Conservation (phyloP, 108 stramenopile species). For the Phaeodactylum tricornutum region DNA sequence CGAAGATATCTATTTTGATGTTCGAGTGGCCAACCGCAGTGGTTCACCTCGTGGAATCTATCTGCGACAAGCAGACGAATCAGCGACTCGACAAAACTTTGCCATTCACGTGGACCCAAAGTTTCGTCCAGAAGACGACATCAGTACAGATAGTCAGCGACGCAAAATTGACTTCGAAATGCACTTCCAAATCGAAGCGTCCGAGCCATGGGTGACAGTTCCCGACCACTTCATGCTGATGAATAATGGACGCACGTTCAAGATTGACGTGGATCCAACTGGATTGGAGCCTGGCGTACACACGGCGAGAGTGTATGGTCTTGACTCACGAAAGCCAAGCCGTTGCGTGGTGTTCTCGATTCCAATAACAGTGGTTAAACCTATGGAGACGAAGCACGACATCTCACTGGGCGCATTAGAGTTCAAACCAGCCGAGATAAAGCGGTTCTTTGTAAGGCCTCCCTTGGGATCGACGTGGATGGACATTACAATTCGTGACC, state of each 20-base stretch:
- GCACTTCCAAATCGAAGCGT: constrained; percentile 30
- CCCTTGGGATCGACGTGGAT: constrained; percentile 57
- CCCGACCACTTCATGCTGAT: constrained; percentile 40
- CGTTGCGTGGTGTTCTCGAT: constrained; percentile 43
- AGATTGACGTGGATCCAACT: constrained; percentile 57
- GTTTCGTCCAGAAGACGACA: constrained; percentile 34
- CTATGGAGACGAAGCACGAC: constrained; percentile 13
- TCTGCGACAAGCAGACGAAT: constrained; percentile 52
- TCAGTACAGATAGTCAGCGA: constrained; percentile 27
- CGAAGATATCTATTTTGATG: constrained; percentile 30
- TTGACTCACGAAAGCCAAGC: constrained; percentile 26
- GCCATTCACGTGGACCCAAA: constrained; percentile 29
- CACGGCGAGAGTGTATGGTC: constrained; percentile 44
- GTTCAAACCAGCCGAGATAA: constrained; percentile 33
- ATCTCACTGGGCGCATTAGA: constrained; percentile 7
- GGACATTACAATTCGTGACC: constrained; percentile 38
- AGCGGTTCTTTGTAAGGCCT: constrained; percentile 45
- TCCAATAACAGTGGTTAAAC: constrained; percentile 68
- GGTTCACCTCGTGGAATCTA: constrained; percentile 57
- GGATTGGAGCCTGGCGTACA: constrained; percentile 57
- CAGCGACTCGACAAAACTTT: constrained; percentile 20
- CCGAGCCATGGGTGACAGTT: constrained; percentile 33
- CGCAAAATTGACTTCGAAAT: constrained; percentile 36
- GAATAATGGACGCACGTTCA: constrained; percentile 52
- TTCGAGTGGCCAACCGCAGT: constrained; percentile 23